A percentile compares a stretch with the other conserved stretches of the same genome.
Conservation (phyloP, 2,329 filamentous ascomycete species). For the Diplodia corticola region DNA sequence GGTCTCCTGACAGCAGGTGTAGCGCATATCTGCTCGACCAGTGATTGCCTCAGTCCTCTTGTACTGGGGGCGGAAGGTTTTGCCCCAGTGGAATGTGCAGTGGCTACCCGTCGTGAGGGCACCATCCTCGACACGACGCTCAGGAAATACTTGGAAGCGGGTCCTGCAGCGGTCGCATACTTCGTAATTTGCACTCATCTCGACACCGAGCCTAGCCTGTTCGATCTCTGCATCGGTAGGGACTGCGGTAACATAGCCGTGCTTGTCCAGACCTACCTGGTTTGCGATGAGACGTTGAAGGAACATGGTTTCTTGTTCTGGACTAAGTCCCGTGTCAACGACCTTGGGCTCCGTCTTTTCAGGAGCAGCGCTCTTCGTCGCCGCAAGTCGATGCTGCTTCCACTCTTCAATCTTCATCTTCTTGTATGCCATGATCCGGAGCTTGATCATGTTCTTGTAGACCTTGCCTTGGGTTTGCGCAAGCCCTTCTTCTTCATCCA, state of each 20-base stretch:
- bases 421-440: slow-evolving; percentile 72
- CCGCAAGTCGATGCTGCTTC: slow-evolving; percentile 57
- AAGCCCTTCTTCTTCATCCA: slow-evolving; percentile 77
- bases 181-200: slow-evolving; percentile 75
- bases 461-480: slow-evolving; percentile 68
- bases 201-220: slow-evolving; percentile 64
- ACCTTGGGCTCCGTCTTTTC: slow-evolving; percentile 44
- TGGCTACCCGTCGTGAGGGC: slow-evolving; percentile 73
- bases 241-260: slow-evolving; percentile 72
- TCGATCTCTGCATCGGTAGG: slow-evolving; percentile 68
- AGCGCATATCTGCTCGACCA: slow-evolving; percentile 47
- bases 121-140: slow-evolving; percentile 69
- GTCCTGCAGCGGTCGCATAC: slow-evolving; percentile 82
- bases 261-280: slow-evolving; percentile 61
- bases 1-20: slow-evolving; percentile 75
- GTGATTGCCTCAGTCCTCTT: slow-evolving; percentile 52
- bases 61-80: slow-evolving; percentile 58
- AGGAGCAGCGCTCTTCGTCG: slow-evolving; percentile 31
- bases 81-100: slow-evolving; percentile 82
- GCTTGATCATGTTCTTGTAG: slow-evolving; percentile 83
- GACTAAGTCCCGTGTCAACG: slow-evolving; percentile 69
- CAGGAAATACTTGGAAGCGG: slow-evolving; percentile 90
- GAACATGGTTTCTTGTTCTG: slow-evolving; percentile 67
- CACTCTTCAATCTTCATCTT: slow-evolving; percentile 73
- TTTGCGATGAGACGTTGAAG: slow-evolving; percentile 64